Evolutionary conservation across 2,329 filamentous ascomycete species (phyloP).

Genomic region (Stagonosporopsis cucurbitacearum): DNA sequence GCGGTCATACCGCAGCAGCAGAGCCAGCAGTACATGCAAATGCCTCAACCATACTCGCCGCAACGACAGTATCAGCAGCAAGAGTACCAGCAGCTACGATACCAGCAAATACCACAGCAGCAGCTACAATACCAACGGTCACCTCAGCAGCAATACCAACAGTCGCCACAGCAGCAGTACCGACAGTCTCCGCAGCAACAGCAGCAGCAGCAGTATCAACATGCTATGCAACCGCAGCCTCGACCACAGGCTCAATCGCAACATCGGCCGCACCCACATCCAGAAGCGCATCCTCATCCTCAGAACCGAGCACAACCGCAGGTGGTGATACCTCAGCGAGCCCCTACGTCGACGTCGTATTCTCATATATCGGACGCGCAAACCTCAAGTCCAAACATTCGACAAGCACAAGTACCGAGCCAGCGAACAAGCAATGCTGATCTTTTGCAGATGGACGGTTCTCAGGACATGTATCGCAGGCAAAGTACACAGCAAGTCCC

Average conservation of each 20-base stretch:
- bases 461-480: conserved; percentile 23
- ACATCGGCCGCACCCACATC: conserved; percentile 28
- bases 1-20: conserved; percentile 31
- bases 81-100: conserved; percentile 10
- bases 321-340: conserved; percentile 36
- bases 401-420: conserved; percentile 37
- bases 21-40: conserved; percentile 36
- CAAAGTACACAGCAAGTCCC: conserved; percentile 25
- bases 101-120: conserved; percentile 21
- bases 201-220: conserved; percentile 20
- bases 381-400: conserved; percentile 34
- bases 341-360: conserved; percentile 26
- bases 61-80: conserved; percentile 5
- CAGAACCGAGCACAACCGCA: conserved; percentile 30
- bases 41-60: conserved; percentile 18
- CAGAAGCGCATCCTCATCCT: background rate
- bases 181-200: conserved; percentile 25
- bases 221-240: conserved; percentile 30
- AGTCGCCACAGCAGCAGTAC: conserved; percentile 17
- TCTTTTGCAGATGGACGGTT: conserved; percentile 24
- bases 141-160: conserved; percentile 15
- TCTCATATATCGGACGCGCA: conserved; percentile 39
- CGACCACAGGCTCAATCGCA: conserved; percentile 6
- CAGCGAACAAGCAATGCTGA: conserved; percentile 29
- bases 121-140: conserved; percentile 20